Evolutionary conservation across 371 early-diverging fungal species (phyloP).

Genomic region (Mortierella sp.): DNA sequence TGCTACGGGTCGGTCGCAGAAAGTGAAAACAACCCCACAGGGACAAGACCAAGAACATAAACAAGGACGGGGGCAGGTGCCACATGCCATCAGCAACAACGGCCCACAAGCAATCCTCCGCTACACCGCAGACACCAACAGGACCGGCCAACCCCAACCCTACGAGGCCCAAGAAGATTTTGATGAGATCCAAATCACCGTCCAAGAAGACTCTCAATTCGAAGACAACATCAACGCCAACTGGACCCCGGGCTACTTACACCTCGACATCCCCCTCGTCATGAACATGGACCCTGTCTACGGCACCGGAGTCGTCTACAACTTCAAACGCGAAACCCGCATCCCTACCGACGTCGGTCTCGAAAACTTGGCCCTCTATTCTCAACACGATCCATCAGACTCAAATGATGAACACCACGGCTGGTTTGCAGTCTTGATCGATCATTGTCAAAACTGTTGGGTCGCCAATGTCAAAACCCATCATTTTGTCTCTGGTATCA

Average conservation of each 20-base stretch:
- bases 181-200: background rate
- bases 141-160: background rate
- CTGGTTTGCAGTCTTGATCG: slow-evolving; percentile 38
- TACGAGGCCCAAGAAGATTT: slow-evolving; percentile 4
- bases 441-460: slow-evolving; percentile 52
- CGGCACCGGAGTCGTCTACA: slow-evolving; percentile 32
- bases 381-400: slow-evolving; percentile 27
- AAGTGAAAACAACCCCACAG: background rate
- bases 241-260: slow-evolving; percentile 26
- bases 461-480: slow-evolving; percentile 32
- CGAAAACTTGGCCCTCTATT: slow-evolving; percentile 46
- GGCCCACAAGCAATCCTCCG: slow-evolving; percentile 5
- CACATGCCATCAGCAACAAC: background rate
- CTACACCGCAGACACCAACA: slow-evolving; percentile 4
- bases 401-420: slow-evolving; percentile 30
- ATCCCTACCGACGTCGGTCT: slow-evolving; percentile 46
- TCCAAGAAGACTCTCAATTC: background rate
- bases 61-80: too few relatives aligned
- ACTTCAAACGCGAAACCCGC: slow-evolving; percentile 28
- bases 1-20: background rate
- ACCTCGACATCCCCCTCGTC: slow-evolving; percentile 36
- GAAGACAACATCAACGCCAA: background rate
- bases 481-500: slow-evolving; percentile 47
- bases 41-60: background rate
- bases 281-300: slow-evolving; percentile 47